Evolutionary conservation across 495 filamentous ascomycete species (phyloP).

Genomic region (Apodospora peruviana): DNA sequence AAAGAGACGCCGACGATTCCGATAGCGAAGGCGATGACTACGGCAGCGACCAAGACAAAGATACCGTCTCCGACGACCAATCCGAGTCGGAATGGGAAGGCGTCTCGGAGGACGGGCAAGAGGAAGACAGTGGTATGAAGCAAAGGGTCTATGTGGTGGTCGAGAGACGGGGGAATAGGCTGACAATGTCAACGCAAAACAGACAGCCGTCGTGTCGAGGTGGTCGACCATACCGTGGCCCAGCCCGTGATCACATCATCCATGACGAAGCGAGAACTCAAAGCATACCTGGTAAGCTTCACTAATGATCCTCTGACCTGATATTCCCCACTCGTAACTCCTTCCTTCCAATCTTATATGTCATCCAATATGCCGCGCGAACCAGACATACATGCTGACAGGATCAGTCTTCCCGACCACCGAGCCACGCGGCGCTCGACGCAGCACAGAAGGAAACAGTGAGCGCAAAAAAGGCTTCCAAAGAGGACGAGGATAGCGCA

Average conservation of each 20-base stretch:
- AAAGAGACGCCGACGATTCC: slow-evolving; percentile 22
- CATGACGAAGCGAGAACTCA: slow-evolving; percentile 62
- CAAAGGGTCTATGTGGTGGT: slow-evolving; percentile 6
- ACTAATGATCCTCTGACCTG: no score
- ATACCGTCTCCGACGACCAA: slow-evolving; percentile 17
- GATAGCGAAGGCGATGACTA: slow-evolving; percentile 26
- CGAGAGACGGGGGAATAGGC: not conserved
- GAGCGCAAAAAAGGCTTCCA: slow-evolving; percentile 23
- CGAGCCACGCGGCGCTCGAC: slow-evolving; percentile 21
- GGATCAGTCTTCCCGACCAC: slow-evolving; percentile 37
- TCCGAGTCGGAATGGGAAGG: slow-evolving; percentile 9
- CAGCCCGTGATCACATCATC: slow-evolving; percentile 28
- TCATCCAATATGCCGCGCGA: no score
- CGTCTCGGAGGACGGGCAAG: slow-evolving; percentile 14
- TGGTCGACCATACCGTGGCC: slow-evolving; percentile 57
- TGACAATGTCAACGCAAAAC: slow-evolving; percentile 2
- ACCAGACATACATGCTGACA: slow-evolving; percentile 36
- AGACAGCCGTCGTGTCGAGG: slow-evolving; percentile 40
- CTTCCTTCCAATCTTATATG: no score
- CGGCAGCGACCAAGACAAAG: slow-evolving; percentile 26
- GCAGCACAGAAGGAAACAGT: slow-evolving; percentile 24
- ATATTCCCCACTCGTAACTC: no score
- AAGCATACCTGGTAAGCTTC: slow-evolving; percentile 66
- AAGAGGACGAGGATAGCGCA: slow-evolving; percentile 40
- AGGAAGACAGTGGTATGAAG: slow-evolving; percentile 10